phyloP scores from a whole-genome alignment of 768 basidiomycete genomes.

The Pleurotus tuber-regium region DNA sequence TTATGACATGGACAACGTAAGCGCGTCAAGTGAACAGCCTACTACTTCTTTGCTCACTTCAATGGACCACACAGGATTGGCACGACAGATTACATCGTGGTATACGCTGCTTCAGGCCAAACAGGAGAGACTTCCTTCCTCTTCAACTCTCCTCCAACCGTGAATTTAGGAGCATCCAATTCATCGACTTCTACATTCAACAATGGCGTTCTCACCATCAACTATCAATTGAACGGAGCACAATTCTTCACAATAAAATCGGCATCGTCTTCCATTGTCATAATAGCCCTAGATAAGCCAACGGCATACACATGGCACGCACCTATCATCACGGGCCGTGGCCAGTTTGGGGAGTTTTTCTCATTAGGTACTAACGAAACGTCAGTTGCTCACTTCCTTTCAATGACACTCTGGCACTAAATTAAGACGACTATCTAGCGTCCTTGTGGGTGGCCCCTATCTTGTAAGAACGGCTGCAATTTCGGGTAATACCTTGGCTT shows the following conservation, averaged over 20 bases:
- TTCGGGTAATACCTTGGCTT: constrained; percentile 27
- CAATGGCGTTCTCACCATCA: constrained; percentile 38
- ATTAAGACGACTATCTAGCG: constrained; percentile 19
- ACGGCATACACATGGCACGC: constrained; percentile 50
- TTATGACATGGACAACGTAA: constrained; percentile 56
- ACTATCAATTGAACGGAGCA: constrained; percentile 31
- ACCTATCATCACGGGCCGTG: constrained; percentile 36
- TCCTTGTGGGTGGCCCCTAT: constrained; percentile 53
- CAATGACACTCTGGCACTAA: background rate
- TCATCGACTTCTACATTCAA: constrained; percentile 28
- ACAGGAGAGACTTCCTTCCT: constrained; percentile 42
- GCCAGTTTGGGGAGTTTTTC: constrained; percentile 39
- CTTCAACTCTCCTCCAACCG: constrained; percentile 27
- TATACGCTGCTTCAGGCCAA: constrained; percentile 41
- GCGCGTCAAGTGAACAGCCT: constrained; percentile 13
- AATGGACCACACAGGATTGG: constrained; percentile 30
- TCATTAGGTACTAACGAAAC: constrained; percentile 43
- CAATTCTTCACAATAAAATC: constrained; percentile 32
- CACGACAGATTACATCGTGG: constrained; percentile 37
- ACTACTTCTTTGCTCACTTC: background rate
- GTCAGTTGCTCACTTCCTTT: constrained; percentile 19
- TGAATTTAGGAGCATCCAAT: constrained; percentile 20
- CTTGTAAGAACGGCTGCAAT: constrained; percentile 49
- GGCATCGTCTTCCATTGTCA: constrained; percentile 25
- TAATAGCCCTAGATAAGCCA: constrained; percentile 42